phyloP scores from a whole-genome alignment of 306 rosid species.

The Quercus robur region DNA sequence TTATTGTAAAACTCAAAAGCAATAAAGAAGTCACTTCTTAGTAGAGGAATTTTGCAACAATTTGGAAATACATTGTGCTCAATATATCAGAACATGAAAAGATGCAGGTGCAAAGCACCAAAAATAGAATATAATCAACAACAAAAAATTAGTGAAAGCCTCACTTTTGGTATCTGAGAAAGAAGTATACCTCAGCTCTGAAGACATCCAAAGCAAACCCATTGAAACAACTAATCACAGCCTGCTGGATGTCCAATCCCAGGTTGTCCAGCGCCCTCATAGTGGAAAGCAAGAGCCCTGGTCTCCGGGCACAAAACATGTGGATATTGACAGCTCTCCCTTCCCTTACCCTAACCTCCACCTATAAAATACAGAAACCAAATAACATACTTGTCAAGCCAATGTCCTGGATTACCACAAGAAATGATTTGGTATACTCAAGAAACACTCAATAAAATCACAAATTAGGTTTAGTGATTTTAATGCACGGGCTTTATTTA shows the following conservation, averaged over 20 bases:
- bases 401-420: conserved; percentile 9
- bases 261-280: conserved; percentile 88
- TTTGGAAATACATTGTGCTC: background rate
- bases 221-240: conserved; percentile 96
- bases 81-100: background rate
- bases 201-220: conserved; percentile 95
- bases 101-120: background rate
- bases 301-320: conserved; percentile 90
- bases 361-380: conserved; percentile 44
- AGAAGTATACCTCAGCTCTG: conserved; percentile 79
- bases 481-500: background rate
- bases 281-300: conserved; percentile 88
- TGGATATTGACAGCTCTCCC: conserved; percentile 96
- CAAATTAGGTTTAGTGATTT: background rate
- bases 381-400: background rate
- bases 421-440: conserved; percentile 2
- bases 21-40: conserved; percentile 2
- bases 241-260: conserved; percentile 95
- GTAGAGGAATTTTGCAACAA: conserved; percentile 2
- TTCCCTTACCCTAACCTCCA: conserved; percentile 85
- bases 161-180: conserved; percentile 11
- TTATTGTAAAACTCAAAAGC: background rate
- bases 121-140: background rate
- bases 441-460: background rate
- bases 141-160: background rate